Evolutionary conservation across 1,284 basidiomycete species (phyloP), one percentile per base, ranked within the genome.

Genomic region (Irpex lacteus): DNA sequence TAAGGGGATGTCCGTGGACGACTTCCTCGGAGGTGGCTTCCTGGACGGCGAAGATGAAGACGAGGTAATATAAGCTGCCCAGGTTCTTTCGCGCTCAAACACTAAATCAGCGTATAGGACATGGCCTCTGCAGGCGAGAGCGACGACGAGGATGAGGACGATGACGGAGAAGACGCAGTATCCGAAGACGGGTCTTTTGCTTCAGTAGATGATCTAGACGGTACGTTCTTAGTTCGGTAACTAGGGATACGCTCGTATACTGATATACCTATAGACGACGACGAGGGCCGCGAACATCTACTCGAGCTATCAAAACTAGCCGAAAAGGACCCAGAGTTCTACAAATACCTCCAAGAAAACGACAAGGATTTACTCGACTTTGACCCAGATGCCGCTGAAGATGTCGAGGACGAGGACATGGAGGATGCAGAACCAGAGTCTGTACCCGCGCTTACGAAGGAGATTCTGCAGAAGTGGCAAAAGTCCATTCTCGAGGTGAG

Each of bases 311-410:
- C 93, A 58, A 91, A 94, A 72, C 85, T 99, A 49, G 92, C 92
- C 11, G 92, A 97, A 77, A 97, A 94, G 76, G 98, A 99, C 75
- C 97, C 97, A 18, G 97, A 98, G 72, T 99, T 99, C 80, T 99
- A 89, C 89, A 96, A 98, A 77, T 99, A 98, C 74, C 83, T 99
- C 5, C 91, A 98, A 79, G 95, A 98, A 78, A 97, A 99, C 74
- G 97, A 99, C 77, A 81, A 84, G 63, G 95, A 96, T 61, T 80
- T 99, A 37, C 83, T 99, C 5, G 82, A 94, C 1, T 99, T 99
- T 74, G 80, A 87, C 47, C 77, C 81, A 2, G 76, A 75, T 4
- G 79, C 77, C 13, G 78, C 75, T 26, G 77, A 80, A 34, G 79
- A 80, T 0, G 79, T 78, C 55, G 76, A 75, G 2, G 79, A 77